A percentile compares a stretch with the other conserved stretches of the same genome.
Conservation (phyloP, 441 rosid species). For the Rhodomyrtus psidioides region DNA sequence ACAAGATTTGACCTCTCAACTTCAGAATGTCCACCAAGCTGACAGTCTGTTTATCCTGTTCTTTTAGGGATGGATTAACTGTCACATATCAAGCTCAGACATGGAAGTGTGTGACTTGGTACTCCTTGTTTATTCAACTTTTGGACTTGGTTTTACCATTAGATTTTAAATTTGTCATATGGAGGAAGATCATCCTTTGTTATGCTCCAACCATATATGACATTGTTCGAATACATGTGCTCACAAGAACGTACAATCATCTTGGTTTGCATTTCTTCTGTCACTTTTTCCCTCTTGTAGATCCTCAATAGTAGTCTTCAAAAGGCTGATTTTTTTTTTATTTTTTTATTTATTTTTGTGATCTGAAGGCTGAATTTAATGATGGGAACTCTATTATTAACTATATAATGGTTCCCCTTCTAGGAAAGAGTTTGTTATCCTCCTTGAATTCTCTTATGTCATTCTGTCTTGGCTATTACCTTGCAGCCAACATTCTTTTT, state of each 20-base stretch:
- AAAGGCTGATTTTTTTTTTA: background rate
- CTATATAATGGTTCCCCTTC: background rate
- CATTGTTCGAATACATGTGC: background rate
- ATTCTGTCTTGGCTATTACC: background rate
- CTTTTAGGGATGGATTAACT: background rate
- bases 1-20: background rate
- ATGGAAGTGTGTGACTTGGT: background rate
- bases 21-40: background rate
- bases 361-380: background rate
- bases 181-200: background rate
- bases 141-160: background rate
- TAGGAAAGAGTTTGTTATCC: background rate
- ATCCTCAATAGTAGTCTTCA: background rate
- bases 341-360: no score
- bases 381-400: background rate
- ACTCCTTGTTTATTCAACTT: background rate
- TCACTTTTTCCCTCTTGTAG: background rate
- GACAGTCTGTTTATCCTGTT: conserved; percentile 2
- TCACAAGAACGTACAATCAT: background rate
- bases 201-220: background rate
- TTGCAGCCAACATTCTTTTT: background rate
- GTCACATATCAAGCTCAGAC: background rate
- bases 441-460: background rate
- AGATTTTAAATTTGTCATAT: background rate
- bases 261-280: background rate